These are phyloP conservation scores for Phoma sp. DNA, from an alignment of 2,329 filamentous ascomycete genomes.

Conservation along the genomic window DNA sequence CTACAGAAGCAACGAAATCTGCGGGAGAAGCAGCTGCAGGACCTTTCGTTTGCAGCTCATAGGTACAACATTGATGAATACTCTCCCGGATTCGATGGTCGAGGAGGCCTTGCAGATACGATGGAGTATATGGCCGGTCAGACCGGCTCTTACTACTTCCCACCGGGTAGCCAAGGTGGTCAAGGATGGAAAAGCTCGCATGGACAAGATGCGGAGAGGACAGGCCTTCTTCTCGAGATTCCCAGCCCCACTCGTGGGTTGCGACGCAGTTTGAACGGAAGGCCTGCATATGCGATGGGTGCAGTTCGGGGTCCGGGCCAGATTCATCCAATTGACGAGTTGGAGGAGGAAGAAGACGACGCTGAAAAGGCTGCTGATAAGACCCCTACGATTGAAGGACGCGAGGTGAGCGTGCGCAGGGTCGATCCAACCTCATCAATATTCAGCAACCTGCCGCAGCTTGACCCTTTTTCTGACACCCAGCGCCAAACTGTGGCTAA, in stretches of 20 bases:
- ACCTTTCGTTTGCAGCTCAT: constrained; percentile 60
- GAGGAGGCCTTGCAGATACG: constrained; percentile 50
- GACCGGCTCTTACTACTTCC: constrained; percentile 39
- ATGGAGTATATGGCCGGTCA: constrained; percentile 42
- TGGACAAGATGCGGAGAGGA: constrained; percentile 52
- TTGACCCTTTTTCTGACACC: constrained; percentile 54
- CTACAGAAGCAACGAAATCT: constrained; percentile 50
- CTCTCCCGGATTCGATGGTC: constrained; percentile 45
- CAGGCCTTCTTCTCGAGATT: constrained; percentile 56
- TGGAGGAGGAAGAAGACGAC: constrained; percentile 57
- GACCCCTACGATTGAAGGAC: constrained; percentile 20
- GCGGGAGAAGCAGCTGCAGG: constrained; percentile 63
- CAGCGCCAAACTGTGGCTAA: constrained; percentile 36
- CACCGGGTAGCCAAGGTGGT: constrained; percentile 29
- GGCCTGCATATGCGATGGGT: constrained; percentile 57
- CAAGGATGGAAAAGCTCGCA: constrained; percentile 42
- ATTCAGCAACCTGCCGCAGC: constrained; percentile 38
- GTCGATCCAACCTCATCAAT: constrained; percentile 28
- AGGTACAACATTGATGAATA: constrained; percentile 52
- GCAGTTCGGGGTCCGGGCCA: constrained; percentile 59
- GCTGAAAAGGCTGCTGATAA: constrained; percentile 30
- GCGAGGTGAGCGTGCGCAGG: constrained; percentile 37
- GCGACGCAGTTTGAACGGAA: constrained; percentile 49
- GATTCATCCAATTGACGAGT: constrained; percentile 70
- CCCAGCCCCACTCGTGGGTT: constrained; percentile 59